phyloP scores from a whole-genome alignment of 2,329 filamentous ascomycete genomes.

The Pleurostoma richardsiae region DNA sequence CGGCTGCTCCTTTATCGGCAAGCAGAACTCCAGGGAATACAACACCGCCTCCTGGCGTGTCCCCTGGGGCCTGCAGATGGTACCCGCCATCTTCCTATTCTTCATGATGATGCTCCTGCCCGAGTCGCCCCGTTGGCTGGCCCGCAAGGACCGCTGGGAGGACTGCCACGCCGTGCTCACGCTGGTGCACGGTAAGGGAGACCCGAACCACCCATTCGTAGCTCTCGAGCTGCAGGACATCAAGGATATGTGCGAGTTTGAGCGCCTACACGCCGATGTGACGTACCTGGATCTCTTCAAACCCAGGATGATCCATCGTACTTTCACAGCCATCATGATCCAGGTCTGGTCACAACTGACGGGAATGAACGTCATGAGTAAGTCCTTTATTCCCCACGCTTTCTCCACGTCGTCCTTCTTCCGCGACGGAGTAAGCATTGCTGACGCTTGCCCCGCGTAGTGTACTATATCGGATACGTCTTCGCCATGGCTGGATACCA shows the following conservation, averaged over 20 bases:
- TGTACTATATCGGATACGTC: conserved; percentile 53
- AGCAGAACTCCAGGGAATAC: conserved; percentile 8
- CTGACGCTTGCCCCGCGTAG: conserved; percentile 3
- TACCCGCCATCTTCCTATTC: conserved; percentile 48
- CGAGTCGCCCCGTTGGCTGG: conserved; percentile 65
- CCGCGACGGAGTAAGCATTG: neutral
- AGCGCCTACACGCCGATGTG: conserved; percentile 44
- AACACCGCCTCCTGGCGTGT: conserved; percentile 51
- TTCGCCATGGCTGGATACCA: neutral
- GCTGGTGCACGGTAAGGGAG: conserved; percentile 50
- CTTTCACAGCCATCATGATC: conserved; percentile 51
- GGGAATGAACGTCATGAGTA: conserved; percentile 56
- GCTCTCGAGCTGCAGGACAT: conserved; percentile 60
- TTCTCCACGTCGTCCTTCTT: too few relatives aligned
- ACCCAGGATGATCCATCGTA: conserved; percentile 49
- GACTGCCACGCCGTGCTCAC: conserved; percentile 57
- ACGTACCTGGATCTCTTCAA: conserved; percentile 43
- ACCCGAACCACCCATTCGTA: conserved; percentile 52
- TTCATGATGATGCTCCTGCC: conserved; percentile 56
- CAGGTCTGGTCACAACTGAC: conserved; percentile 57
- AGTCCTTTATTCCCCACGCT: neutral
- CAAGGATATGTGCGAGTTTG: conserved; percentile 46
- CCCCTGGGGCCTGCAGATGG: conserved; percentile 56
- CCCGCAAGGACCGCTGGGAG: conserved; percentile 62
- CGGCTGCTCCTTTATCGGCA: conserved; percentile 29